Conservation (phyloP, 1,284 basidiomycete genomes). For the Tilletia caries region DNA sequence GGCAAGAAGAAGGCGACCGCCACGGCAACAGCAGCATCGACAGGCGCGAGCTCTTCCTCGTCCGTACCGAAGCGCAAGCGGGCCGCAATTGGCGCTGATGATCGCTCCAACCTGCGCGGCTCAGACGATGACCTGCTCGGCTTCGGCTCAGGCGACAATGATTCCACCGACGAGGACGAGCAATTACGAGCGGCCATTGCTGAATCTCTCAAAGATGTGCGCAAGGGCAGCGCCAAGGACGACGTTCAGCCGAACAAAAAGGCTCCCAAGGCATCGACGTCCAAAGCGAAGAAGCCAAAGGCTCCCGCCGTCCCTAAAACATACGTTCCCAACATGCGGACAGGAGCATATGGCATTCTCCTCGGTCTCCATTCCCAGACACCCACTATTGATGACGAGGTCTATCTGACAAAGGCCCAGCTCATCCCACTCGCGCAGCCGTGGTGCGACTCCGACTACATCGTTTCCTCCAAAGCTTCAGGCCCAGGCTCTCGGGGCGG, state of each 20-base stretch:
- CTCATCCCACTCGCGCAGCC: constrained; percentile 45
- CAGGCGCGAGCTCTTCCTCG: neutral
- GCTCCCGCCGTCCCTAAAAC: constrained; percentile 16
- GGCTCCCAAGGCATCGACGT: neutral
- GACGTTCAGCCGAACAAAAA: neutral
- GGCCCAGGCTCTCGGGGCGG: constrained; percentile 18
- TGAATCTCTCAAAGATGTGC: neutral
- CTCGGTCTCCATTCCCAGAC: constrained; percentile 20
- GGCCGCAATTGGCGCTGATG: neutral
- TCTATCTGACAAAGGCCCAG: constrained; percentile 35
- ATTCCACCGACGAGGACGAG: neutral
- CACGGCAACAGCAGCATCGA: neutral
- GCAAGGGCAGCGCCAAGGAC: neutral
- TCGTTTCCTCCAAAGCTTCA: constrained; percentile 15
- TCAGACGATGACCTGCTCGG: neutral
- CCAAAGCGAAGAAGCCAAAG: constrained; percentile 7
- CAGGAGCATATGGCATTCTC: constrained; percentile 25
- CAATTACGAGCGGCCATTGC: constrained; percentile 6
- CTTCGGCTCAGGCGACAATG: constrained; percentile 14
- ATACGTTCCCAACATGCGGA: constrained; percentile 23
- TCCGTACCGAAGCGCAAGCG: constrained; percentile 10
- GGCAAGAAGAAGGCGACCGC: neutral
- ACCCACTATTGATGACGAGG: constrained; percentile 19
- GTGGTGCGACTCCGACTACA: constrained; percentile 45
- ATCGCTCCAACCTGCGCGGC: neutral